Base-by-base conservation (phyloP, 2,329 filamentous ascomycete species). In the Calonectria pteridis region DNA sequence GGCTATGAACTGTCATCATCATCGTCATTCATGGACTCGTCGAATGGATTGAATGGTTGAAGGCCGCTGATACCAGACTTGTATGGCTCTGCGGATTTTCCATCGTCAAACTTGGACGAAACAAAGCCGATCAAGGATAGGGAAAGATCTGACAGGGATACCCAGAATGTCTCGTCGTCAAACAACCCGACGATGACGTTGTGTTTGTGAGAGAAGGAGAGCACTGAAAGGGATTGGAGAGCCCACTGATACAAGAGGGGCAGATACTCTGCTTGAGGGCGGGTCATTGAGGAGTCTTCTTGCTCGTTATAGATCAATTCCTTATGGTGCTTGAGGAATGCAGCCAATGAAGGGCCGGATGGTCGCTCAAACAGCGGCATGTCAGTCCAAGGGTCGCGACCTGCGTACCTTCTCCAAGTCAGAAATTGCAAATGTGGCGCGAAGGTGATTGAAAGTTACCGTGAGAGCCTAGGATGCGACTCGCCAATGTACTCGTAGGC, bases 181-280 rank as follows among this genome's bases (percentile, higher is more conserved):
- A 70, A 70, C 26, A 53, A 40, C 20, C 68, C 68, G 11, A 64
- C 13, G n/a, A 65, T 9, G n/a, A 70, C 46, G 4, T 55, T 29
- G 20, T 64, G 33, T 33, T 20, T 28, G 59, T 70, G 68, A 23
- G 46, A 65, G n/a, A 70, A 70, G 2, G 28, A 29, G 9, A 65
- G 3, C 4, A 35, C 59, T 33, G 58, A 46, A 3, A 64, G 33
- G 16, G 67, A 46, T 53, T 69, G 67, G 3, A 70, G 59, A 10
- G 13, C 46, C 68, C 68, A 71, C 37, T 71, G 51, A 40, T 66
- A 71, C 9, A 66, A 18, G 18, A 66, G 68, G 1, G 37, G 68
- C 50, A 71, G 46, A 31, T 35, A 59, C 10, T 65, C 31, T 2
- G 37, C 14, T 4, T n/a, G 29, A 37, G 68, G 68, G 26, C 68